Evolutionary conservation across 257 asterid species (phyloP).

Genomic region (Solanum corneliomulleri): DNA sequence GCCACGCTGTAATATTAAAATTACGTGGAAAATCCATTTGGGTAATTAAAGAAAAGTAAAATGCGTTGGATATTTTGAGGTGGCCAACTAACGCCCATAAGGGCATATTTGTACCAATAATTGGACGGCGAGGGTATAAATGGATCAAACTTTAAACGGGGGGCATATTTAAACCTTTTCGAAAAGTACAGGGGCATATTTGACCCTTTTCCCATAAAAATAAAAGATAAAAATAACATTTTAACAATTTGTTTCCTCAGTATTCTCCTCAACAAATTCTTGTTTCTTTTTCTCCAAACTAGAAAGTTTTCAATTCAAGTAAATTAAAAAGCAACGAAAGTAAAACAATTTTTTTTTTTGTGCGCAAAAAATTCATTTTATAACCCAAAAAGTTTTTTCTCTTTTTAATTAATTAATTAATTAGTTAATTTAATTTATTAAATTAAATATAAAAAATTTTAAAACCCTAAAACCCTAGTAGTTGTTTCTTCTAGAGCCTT

Average conservation of each 20-base stretch:
- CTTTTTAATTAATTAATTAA: not conserved
- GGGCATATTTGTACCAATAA: too few relatives aligned
- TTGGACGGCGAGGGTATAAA: too few relatives aligned
- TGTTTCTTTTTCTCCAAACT: not conserved
- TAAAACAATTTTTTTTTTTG: not conserved
- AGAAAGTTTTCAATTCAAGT: not conserved
- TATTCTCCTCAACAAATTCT: not conserved
- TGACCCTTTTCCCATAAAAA: too few relatives aligned
- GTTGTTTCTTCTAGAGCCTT: not conserved
- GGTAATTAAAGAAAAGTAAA: too few relatives aligned
- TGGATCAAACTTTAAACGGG: too few relatives aligned
- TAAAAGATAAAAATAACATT: not conserved
- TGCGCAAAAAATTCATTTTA: not conserved
- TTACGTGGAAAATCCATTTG: too few relatives aligned
- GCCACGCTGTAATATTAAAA: too few relatives aligned
- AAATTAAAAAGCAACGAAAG: not conserved
- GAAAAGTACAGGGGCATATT: too few relatives aligned
- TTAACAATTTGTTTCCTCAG: not conserved
- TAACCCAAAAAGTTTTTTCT: not conserved
- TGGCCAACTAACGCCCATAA: too few relatives aligned
- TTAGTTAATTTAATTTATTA: not conserved
- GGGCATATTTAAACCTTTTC: too few relatives aligned
- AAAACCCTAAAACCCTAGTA: conserved; percentile 7
- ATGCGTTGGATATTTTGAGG: too few relatives aligned
- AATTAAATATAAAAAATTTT: not conserved